Conservation (phyloP, 768 basidiomycete genomes). For the Lentinus tigrinus region DNA sequence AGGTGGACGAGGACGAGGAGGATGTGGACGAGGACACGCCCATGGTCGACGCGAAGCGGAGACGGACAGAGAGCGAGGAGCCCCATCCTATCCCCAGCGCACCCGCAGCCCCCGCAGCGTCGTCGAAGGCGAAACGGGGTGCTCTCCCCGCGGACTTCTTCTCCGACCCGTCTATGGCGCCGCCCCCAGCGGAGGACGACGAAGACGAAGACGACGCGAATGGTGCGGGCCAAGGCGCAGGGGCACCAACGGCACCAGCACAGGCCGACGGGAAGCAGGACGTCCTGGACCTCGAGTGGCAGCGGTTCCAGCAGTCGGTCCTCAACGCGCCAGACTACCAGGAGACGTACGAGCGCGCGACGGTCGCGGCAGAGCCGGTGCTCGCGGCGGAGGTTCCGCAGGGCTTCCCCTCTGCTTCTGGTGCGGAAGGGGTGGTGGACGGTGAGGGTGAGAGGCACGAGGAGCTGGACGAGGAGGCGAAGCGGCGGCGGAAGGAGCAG, state of each 20-base stretch:
- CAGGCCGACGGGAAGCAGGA: conserved; percentile 14
- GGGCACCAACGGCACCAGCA: conserved; percentile 9
- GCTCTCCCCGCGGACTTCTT: conserved; percentile 73
- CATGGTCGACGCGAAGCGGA: conserved; percentile 22
- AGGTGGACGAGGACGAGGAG: conserved; percentile 36
- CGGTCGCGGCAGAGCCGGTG: conserved; percentile 67
- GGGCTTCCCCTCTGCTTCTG: conserved; percentile 44
- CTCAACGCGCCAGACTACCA: conserved; percentile 37
- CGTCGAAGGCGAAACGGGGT: conserved; percentile 1
- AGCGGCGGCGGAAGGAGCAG: conserved; percentile 51
- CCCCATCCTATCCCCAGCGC: conserved; percentile 17
- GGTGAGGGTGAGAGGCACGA: conserved; percentile 22
- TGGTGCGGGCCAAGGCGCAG: too few species aligned
- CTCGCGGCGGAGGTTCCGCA: conserved; percentile 44
- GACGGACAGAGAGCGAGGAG: conserved; percentile 24
- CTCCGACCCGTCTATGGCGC: conserved; percentile 66
- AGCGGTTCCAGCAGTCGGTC: conserved; percentile 66
- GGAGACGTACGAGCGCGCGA: conserved; percentile 67
- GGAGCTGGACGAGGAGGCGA: conserved; percentile 45
- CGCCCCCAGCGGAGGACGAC: conserved; percentile 33
- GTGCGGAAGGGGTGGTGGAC: conserved; percentile 23
- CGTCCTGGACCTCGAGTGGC: conserved; percentile 70
- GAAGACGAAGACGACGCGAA: conserved; percentile 31
- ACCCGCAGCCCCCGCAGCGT: not conserved
- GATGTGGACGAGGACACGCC: conserved; percentile 8